Evolutionary conservation across 2,329 filamentous ascomycete species (phyloP).

Genomic region (Gliomastix tumulicola): DNA sequence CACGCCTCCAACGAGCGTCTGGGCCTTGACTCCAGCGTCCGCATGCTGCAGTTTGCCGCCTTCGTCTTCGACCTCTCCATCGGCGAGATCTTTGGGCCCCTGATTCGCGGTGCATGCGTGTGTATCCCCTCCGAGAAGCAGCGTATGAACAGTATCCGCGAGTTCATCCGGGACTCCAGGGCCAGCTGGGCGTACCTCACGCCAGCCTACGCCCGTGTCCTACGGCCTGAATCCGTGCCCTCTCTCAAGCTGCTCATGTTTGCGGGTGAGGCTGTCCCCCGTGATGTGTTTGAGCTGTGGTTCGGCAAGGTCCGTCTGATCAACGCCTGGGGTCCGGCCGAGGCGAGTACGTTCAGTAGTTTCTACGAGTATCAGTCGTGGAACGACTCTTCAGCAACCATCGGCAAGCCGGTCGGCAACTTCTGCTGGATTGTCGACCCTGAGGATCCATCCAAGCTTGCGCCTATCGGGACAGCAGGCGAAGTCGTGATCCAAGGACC

Average conservation of each 20-base stretch:
- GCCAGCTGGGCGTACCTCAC: slow-evolving; percentile 2
- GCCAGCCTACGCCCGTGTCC: neutral
- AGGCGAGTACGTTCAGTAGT: slow-evolving; percentile 4
- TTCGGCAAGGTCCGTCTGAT: slow-evolving; percentile 3
- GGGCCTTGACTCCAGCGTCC: slow-evolving; percentile 8
- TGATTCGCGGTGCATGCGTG: slow-evolving; percentile 24
- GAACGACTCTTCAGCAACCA: neutral
- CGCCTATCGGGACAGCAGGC: slow-evolving; percentile 6
- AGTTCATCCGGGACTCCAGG: slow-evolving; percentile 1
- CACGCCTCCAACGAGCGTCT: slow-evolving; percentile 5
- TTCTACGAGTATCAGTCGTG: slow-evolving; percentile 1
- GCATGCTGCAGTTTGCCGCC: slow-evolving; percentile 4
- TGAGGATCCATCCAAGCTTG: slow-evolving; percentile 2
- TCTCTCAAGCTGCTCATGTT: slow-evolving; percentile 2
- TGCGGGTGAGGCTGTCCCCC: slow-evolving; percentile 4
- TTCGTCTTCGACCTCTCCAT: slow-evolving; percentile 1
- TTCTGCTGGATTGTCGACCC: slow-evolving; percentile 6
- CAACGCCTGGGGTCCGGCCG: slow-evolving; percentile 6
- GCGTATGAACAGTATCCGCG: slow-evolving; percentile 14
- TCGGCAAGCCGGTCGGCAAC: slow-evolving; percentile 6
- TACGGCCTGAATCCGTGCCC: neutral
- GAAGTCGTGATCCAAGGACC: slow-evolving; percentile 17
- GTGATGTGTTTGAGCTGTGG: slow-evolving; percentile 6
- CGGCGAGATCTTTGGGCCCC: slow-evolving; percentile 25
- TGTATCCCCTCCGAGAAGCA: slow-evolving; percentile 26